Conservation (phyloP, 2,329 filamentous ascomycete genomes). For the Endocalyx cinctus region DNA sequence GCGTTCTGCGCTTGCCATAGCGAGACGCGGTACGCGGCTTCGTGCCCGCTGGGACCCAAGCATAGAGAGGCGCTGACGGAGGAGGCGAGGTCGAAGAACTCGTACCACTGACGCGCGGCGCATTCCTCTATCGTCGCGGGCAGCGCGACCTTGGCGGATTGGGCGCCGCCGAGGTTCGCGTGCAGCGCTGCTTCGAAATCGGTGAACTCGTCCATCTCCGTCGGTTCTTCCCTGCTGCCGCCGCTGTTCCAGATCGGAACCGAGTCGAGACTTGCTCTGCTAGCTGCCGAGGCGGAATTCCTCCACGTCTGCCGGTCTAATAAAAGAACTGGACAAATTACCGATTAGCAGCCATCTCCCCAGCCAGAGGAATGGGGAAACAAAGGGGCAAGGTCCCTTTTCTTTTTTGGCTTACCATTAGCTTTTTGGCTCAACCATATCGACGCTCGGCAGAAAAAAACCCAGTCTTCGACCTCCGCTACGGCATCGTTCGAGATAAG, state of each 20-base stretch:
- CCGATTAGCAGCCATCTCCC: too few relatives aligned
- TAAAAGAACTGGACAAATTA: slow-evolving; percentile 23
- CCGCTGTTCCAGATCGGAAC: not conserved
- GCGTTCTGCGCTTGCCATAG: slow-evolving; percentile 26
- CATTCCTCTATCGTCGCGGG: slow-evolving; percentile 14
- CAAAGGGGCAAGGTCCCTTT: too few relatives aligned
- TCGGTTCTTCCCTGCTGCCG: not conserved
- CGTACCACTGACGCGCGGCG: slow-evolving; percentile 26
- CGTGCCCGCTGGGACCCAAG: slow-evolving; percentile 3
- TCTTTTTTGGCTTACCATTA: slow-evolving; percentile 17
- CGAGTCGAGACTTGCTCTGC: slow-evolving; percentile 12
- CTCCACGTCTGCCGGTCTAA: slow-evolving; percentile 25
- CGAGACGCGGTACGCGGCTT: slow-evolving; percentile 21
- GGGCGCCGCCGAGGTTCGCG: slow-evolving; percentile 12
- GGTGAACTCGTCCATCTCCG: slow-evolving; percentile 12
- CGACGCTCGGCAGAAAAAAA: slow-evolving; percentile 29
- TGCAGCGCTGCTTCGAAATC: slow-evolving; percentile 23
- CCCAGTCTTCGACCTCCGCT: slow-evolving; percentile 15
- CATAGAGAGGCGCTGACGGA: slow-evolving; percentile 12
- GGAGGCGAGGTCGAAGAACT: slow-evolving; percentile 35
- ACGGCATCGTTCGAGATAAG: too few relatives aligned
- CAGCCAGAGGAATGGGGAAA: too few relatives aligned
- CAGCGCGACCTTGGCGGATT: slow-evolving; percentile 5
- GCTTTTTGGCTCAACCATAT: slow-evolving; percentile 26
- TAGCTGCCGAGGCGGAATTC: slow-evolving; percentile 8